These are phyloP conservation scores for Quercus bicolor DNA, from an alignment of 306 rosid species.

Conservation along the genomic window DNA sequence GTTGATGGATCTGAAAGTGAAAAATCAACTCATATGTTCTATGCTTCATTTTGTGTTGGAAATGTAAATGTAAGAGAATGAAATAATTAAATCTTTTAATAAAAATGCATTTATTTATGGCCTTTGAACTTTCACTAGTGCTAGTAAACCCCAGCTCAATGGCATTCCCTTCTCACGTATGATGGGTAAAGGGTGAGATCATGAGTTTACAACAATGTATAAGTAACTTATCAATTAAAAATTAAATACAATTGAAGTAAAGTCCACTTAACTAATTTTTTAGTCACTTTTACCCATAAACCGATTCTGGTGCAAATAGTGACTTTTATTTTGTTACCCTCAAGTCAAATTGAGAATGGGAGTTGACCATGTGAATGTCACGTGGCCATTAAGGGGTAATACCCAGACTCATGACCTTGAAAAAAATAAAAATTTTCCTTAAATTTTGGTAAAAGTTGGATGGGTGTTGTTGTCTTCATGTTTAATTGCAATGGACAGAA, in stretches of 20 bases:
- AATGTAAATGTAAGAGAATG: background rate
- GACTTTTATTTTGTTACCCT: background rate
- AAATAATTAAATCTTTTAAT: background rate
- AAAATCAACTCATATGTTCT: too few relatives aligned
- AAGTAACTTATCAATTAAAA: too few relatives aligned
- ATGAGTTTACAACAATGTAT: too few relatives aligned
- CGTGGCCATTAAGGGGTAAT: background rate
- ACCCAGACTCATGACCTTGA: background rate
- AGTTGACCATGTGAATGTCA: background rate
- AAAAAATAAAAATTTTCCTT: background rate
- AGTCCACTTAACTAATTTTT: background rate
- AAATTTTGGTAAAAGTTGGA: background rate
- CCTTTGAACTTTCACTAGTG: background rate
- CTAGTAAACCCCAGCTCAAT: too few relatives aligned
- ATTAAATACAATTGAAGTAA: background rate
- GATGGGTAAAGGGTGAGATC: too few relatives aligned
- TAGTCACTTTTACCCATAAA: background rate
- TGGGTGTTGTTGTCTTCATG: background rate
- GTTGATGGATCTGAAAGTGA: background rate
- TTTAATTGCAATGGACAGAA: background rate
- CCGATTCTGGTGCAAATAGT: background rate
- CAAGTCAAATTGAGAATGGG: too few relatives aligned
- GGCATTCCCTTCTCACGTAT: too few relatives aligned
- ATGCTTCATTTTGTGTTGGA: conserved; percentile 49
- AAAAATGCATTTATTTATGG: background rate